Percentiles rank a stretch among this genome's conserved stretches.
These are phyloP conservation scores for Chaetomium cochliodes DNA, from an alignment of 495 filamentous ascomycete species.

Conservation along the genomic window DNA sequence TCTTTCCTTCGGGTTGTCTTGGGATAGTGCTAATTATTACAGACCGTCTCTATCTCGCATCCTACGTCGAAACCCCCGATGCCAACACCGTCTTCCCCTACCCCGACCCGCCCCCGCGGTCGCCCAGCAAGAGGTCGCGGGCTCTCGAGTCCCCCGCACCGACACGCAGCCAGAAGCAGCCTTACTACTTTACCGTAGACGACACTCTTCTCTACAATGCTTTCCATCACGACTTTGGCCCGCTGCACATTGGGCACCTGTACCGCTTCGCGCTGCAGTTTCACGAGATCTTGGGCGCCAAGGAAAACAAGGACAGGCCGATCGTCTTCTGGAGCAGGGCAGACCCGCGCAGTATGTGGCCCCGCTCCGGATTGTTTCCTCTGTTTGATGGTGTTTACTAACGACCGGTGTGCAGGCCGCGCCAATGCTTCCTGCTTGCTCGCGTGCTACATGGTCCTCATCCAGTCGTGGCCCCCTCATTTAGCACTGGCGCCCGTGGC, in stretches of 20 bases:
- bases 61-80: conserved; percentile 79
- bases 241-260: conserved; percentile 92
- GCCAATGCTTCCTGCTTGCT: conserved; percentile 96
- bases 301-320: conserved; percentile 70
- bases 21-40: conserved; percentile 40
- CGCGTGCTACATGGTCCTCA: conserved; percentile 97
- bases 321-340: conserved; percentile 94
- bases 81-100: conserved; percentile 85
- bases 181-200: conserved; percentile 95
- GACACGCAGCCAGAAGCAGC: conserved; percentile 49
- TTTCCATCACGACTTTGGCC: conserved; percentile 98
- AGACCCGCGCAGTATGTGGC: conserved; percentile 75
- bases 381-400: conserved; percentile 9
- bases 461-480: conserved; percentile 97
- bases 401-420: conserved; percentile 53
- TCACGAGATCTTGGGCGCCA: conserved; percentile 89
- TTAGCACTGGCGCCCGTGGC: conserved; percentile 94
- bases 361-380: not conserved
- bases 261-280: conserved; percentile 94
- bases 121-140: conserved; percentile 74
- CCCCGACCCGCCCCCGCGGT: conserved; percentile 53
- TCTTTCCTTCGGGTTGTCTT: conserved; percentile 20
- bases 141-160: conserved; percentile 53
- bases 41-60: conserved; percentile 95
- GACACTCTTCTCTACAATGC: conserved; percentile 93